phyloP scores from a whole-genome alignment of 2,329 filamentous ascomycete genomes.

The Talaromyces sp. region DNA sequence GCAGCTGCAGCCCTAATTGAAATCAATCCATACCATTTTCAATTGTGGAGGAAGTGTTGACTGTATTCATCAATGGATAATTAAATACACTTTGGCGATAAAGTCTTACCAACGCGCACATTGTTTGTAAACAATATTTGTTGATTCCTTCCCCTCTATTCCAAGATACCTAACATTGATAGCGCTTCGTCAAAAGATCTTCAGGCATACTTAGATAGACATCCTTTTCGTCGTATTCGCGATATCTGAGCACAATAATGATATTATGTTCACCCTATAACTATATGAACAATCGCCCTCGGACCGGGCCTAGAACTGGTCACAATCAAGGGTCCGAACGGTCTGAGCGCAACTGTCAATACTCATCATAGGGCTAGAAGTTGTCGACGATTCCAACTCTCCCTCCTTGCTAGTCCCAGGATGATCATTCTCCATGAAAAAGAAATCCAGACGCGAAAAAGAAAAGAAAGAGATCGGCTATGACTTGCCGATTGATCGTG shows the following conservation, averaged over 20 bases:
- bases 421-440: background rate
- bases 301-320: conserved; percentile 6
- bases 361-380: conserved; percentile 6
- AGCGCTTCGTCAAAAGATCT: background rate
- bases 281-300: background rate
- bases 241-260: background rate
- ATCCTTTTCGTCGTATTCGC: conserved; percentile 1
- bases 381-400: background rate
- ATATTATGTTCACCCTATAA: background rate
- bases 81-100: background rate
- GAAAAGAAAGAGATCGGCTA: background rate
- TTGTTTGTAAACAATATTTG: background rate
- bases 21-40: conserved; percentile 11
- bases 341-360: conserved; percentile 2
- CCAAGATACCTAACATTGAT: background rate
- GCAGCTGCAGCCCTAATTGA: conserved; percentile 19
- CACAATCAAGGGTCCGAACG: background rate
- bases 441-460: background rate
- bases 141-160: background rate
- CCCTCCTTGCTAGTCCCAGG: background rate
- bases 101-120: background rate
- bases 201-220: background rate
- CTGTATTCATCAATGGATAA: background rate
- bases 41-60: background rate
- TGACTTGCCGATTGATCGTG: background rate